phyloP scores from a whole-genome alignment of 768 basidiomycete species.

The Suillus spraguei region DNA sequence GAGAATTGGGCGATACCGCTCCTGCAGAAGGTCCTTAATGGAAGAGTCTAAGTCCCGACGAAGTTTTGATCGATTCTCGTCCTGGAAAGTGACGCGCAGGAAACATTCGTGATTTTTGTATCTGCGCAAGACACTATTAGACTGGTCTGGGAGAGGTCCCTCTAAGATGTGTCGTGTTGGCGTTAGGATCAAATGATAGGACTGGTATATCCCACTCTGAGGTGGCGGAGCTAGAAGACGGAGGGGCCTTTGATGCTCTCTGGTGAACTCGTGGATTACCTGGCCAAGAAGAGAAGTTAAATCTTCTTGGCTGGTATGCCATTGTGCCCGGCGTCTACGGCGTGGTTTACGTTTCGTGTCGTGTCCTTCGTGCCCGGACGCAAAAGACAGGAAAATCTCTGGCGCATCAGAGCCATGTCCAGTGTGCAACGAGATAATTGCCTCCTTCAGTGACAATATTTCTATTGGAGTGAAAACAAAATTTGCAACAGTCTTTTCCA shows the following conservation, averaged over 20 bases:
- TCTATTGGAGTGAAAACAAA: constrained; percentile 27
- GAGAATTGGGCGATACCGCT: constrained; percentile 38
- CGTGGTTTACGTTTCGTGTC: not conserved
- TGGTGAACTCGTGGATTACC: constrained; percentile 22
- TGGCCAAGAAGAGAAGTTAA: constrained; percentile 16
- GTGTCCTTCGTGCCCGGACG: constrained; percentile 24
- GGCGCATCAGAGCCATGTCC: constrained; percentile 19
- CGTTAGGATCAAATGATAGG: constrained; percentile 42
- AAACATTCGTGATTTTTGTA: constrained; percentile 44
- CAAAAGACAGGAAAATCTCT: constrained; percentile 27
- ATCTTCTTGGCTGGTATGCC: constrained; percentile 17
- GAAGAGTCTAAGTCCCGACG: constrained; percentile 33
- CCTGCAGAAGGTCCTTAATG: constrained; percentile 34
- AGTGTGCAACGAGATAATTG: constrained; percentile 24
- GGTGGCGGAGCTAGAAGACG: constrained; percentile 27
- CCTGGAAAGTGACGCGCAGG: constrained; percentile 50
- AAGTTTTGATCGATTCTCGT: constrained; percentile 44
- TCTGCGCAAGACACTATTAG: constrained; percentile 40
- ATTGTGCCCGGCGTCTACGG: constrained; percentile 1
- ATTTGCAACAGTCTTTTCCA: constrained; percentile 38
- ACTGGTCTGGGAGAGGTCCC: constrained; percentile 41
- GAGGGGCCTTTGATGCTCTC: constrained; percentile 27
- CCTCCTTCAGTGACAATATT: constrained; percentile 23
- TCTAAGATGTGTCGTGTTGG: constrained; percentile 41
- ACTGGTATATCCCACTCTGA: constrained; percentile 26